Evolutionary conservation across 805 yeast genomes (phyloP).

Genomic region (Ogataea glucozyma): DNA sequence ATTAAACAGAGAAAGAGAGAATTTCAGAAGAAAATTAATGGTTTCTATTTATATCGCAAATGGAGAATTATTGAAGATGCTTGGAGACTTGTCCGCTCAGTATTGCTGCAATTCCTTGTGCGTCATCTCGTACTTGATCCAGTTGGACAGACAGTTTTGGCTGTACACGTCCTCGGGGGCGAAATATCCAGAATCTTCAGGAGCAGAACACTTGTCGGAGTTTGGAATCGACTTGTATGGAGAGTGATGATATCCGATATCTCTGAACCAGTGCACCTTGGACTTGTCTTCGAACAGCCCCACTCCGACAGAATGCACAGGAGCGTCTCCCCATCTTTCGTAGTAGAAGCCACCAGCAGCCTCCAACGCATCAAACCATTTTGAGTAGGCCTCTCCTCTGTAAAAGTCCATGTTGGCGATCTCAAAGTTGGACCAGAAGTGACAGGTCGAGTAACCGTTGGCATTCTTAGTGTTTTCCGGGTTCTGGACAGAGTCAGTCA

Average conservation of each 20-base stretch:
- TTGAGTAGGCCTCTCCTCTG: conserved; percentile 66
- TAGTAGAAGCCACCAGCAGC: conserved; percentile 80
- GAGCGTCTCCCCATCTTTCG: conserved; percentile 95
- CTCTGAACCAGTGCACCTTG: conserved; percentile 83
- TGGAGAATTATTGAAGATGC: no score
- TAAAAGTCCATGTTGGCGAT: conserved; percentile 82
- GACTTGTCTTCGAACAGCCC: conserved; percentile 70
- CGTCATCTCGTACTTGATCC: conserved; percentile 40
- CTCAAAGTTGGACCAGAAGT: conserved; percentile 89
- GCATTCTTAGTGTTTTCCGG: conserved; percentile 44
- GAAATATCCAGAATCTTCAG: conserved; percentile 36
- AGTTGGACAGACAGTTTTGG: conserved; percentile 38
- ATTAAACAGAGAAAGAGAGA: conserved; percentile 1
- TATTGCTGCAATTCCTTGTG: conserved; percentile 36
- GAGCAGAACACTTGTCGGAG: conserved; percentile 46
- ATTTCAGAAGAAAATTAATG: not conserved
- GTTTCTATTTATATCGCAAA: not conserved
- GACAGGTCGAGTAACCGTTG: conserved; percentile 60
- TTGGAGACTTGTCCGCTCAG: conserved; percentile 16
- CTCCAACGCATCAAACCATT: conserved; percentile 68
- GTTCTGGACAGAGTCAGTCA: conserved; percentile 51
- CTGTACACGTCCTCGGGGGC: conserved; percentile 36
- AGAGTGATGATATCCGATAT: conserved; percentile 73
- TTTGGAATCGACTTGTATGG: conserved; percentile 85
- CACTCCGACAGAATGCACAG: conserved; percentile 79